Percentiles rank a stretch among this genome's conserved stretches.
These are phyloP conservation scores for Endotrypanum monterogeii DNA, from an alignment of 208 protist species.

Conservation along the genomic window DNA sequence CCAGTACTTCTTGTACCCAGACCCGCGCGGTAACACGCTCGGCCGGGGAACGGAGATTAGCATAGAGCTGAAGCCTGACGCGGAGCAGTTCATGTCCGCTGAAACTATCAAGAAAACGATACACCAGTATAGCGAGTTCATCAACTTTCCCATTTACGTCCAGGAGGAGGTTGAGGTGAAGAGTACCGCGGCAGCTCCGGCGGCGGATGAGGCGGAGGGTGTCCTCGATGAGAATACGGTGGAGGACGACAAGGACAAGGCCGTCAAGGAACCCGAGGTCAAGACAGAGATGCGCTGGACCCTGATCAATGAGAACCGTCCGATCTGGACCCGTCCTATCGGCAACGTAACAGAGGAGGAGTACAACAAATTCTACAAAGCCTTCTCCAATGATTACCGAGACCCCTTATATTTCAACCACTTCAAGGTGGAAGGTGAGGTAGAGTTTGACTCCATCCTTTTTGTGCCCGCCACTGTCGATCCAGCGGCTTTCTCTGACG, in stretches of 20 bases:
- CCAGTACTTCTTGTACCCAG: constrained; percentile 95
- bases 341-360: constrained; percentile 98
- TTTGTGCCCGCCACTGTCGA: constrained; percentile 96
- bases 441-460: constrained; percentile 98
- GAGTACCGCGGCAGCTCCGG: constrained; percentile 30
- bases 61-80: constrained; percentile 97
- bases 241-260: constrained; percentile 40
- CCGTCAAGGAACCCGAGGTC: constrained; percentile 59
- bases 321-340: constrained; percentile 98
- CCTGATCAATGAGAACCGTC: constrained; percentile 97
- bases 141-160: constrained; percentile 99
- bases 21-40: constrained; percentile 95
- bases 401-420: constrained; percentile 96
- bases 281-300: constrained; percentile 91
- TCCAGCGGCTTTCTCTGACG: constrained; percentile 90
- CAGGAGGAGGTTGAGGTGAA: constrained; percentile 85
- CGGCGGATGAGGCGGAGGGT: constrained; percentile 74
- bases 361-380: constrained; percentile 99
- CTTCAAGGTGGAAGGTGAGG: constrained; percentile 97
- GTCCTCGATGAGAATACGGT: constrained; percentile 38
- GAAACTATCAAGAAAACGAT: constrained; percentile 93
- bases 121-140: constrained; percentile 99
- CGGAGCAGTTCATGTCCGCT: constrained; percentile 95
- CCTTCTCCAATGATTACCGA: constrained; percentile 93
- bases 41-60: constrained; percentile 97